These are phyloP conservation scores for Thelonectria rubi DNA, from an alignment of 2,329 filamentous ascomycete species.

Conservation along the genomic window DNA sequence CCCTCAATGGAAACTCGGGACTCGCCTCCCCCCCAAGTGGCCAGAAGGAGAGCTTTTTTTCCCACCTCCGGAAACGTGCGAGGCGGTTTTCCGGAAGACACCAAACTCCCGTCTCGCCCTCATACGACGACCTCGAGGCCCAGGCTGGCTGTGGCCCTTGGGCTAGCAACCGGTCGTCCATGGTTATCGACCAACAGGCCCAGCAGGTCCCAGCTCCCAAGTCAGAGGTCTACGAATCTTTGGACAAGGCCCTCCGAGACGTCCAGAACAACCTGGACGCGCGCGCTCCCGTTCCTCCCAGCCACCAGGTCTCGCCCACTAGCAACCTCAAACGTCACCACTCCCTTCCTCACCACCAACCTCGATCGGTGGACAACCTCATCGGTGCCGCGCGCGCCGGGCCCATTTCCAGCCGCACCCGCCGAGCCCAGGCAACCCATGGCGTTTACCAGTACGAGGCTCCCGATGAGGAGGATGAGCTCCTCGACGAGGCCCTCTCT, in stretches of 20 bases:
- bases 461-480: conserved; percentile 94
- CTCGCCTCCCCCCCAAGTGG: conserved; percentile 79
- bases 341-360: conserved; percentile 69
- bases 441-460: conserved; percentile 89
- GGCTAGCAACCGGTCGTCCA: conserved; percentile 85
- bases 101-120: conserved; percentile 80
- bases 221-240: conserved; percentile 66
- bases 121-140: conserved; percentile 88
- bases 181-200: conserved; percentile 73
- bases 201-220: conserved; percentile 60
- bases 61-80: conserved; percentile 92
- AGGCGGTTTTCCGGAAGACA: conserved; percentile 91
- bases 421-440: conserved; percentile 77
- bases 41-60: conserved; percentile 97
- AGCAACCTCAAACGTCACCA: conserved; percentile 71
- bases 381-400: conserved; percentile 63
- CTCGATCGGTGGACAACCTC: conserved; percentile 71
- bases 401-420: conserved; percentile 81
- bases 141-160: conserved; percentile 91
- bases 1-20: conserved; percentile 82
- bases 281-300: conserved; percentile 60
- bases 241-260: conserved; percentile 67
- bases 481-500: conserved; percentile 87
- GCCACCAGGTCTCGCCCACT: conserved; percentile 59
- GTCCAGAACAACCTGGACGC: conserved; percentile 61